These are phyloP conservation scores for Pyrenophora teres DNA, from an alignment of 2,329 filamentous ascomycete genomes.

Conservation along the genomic window DNA sequence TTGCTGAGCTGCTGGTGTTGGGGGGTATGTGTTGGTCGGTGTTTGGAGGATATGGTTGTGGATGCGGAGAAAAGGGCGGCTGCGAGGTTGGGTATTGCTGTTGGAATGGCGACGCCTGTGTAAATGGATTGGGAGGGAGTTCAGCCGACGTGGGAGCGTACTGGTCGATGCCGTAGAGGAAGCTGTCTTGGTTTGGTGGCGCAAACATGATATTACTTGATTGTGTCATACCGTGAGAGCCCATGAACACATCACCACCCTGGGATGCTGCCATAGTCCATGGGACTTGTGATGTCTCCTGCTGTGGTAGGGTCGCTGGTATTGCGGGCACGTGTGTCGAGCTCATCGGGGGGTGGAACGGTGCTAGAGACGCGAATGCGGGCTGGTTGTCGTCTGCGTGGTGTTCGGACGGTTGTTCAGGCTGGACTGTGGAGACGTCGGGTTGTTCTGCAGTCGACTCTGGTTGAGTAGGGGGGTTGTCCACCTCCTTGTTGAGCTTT, in stretches of 20 bases:
- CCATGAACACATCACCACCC: conserved; percentile 31
- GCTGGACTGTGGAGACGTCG: conserved; percentile 5
- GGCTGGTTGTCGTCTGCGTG: conserved; percentile 4
- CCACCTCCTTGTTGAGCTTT: conserved; percentile 41
- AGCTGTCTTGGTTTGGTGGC: conserved; percentile 40
- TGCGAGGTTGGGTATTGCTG: conserved; percentile 28
- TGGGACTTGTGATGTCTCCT: conserved; percentile 22
- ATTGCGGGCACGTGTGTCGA: conserved; percentile 18
- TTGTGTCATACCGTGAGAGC: conserved; percentile 30
- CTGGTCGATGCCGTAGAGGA: conserved; percentile 48
- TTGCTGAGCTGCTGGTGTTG: conserved; percentile 14
- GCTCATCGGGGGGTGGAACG: conserved; percentile 17
- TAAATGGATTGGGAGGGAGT: conserved; percentile 34
- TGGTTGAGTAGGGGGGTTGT: conserved; percentile 11
- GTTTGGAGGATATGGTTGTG: conserved; percentile 27
- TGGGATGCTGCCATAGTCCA: conserved; percentile 34
- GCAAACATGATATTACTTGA: conserved; percentile 41
- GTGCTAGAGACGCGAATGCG: conserved; percentile 5
- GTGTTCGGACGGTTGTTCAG: background rate
- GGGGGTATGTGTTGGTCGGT: conserved; percentile 30
- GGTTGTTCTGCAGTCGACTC: conserved; percentile 6
- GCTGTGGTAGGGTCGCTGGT: conserved; percentile 22
- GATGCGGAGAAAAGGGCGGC: conserved; percentile 29
- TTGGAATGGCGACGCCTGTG: conserved; percentile 22
- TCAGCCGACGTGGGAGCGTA: conserved; percentile 30